Evolutionary conservation across 208 protist genomes (phyloP).

Genomic region (Leishmania turanica): DNA sequence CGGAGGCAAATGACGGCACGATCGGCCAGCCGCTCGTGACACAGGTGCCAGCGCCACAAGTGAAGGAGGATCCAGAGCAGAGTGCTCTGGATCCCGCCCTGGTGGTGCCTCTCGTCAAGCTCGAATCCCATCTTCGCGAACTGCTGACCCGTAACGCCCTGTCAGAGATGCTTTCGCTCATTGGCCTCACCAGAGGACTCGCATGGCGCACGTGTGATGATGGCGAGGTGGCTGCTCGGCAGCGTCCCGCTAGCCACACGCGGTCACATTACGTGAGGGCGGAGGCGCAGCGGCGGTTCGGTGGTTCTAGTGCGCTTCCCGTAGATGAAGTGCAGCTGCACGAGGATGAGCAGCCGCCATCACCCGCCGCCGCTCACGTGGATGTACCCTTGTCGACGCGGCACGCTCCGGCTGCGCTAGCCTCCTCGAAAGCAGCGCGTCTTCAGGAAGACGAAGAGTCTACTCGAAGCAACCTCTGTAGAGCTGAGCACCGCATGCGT

Average conservation of each 20-base stretch:
- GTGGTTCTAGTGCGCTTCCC: not conserved
- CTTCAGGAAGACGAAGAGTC: not conserved
- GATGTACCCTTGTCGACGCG: not conserved
- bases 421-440: not conserved
- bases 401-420: not conserved
- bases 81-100: not conserved
- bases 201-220: conserved; percentile 8
- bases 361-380: not conserved
- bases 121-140: conserved; percentile 15
- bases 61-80: not conserved
- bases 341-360: conserved; percentile 1
- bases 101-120: conserved; percentile 4
- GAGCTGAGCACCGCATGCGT: conserved; percentile 3
- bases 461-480: not conserved
- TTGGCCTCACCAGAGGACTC: conserved; percentile 5
- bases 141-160: conserved; percentile 6
- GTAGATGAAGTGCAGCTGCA: not conserved
- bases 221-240: not conserved
- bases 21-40: not conserved
- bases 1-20: not conserved
- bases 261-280: not conserved
- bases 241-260: not conserved
- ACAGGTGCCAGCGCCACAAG: not conserved
- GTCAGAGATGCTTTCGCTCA: conserved; percentile 14
- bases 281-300: conserved; percentile 3